Evolutionary conservation across 75 land plant genomes (phyloP).

Genomic region (Cryptomeria japonica): DNA sequence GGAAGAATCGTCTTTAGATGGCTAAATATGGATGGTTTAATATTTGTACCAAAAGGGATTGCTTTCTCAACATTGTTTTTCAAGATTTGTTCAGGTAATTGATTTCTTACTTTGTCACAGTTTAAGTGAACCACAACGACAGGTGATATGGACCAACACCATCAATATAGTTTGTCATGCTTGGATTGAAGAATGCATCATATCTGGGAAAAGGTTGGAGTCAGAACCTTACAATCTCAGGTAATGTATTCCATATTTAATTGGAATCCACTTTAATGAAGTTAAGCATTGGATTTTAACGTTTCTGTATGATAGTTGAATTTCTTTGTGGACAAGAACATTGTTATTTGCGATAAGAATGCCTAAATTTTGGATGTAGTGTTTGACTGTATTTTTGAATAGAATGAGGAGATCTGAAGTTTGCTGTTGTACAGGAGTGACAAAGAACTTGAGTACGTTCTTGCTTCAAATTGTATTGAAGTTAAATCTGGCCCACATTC

Average conservation of each 20-base stretch:
- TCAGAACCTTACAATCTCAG: constrained; percentile 5
- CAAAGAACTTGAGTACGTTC: neutral
- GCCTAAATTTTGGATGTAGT: neutral
- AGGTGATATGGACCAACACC: neutral
- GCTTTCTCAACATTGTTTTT: neutral
- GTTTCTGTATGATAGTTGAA: neutral
- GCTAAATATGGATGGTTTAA: neutral
- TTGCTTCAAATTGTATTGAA: neutral
- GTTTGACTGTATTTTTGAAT: neutral
- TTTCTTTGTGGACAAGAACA: neutral
- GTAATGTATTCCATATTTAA: neutral
- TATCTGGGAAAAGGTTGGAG: neutral
- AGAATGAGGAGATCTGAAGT: neutral
- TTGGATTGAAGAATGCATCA: constrained; percentile 12
- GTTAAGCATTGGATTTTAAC: neutral
- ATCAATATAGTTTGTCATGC: constrained; percentile 5
- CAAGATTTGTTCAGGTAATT: neutral
- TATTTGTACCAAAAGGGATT: neutral
- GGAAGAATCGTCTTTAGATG: neutral
- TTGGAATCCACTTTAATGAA: neutral
- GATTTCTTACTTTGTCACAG: neutral
- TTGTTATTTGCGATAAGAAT: neutral
- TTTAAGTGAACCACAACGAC: neutral
- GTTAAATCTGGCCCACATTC: neutral
- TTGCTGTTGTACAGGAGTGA: neutral